Evolutionary conservation across 768 basidiomycete species (phyloP), one percentile per base, ranked within the genome.

Genomic region (Leccinum subgranulosum): DNA sequence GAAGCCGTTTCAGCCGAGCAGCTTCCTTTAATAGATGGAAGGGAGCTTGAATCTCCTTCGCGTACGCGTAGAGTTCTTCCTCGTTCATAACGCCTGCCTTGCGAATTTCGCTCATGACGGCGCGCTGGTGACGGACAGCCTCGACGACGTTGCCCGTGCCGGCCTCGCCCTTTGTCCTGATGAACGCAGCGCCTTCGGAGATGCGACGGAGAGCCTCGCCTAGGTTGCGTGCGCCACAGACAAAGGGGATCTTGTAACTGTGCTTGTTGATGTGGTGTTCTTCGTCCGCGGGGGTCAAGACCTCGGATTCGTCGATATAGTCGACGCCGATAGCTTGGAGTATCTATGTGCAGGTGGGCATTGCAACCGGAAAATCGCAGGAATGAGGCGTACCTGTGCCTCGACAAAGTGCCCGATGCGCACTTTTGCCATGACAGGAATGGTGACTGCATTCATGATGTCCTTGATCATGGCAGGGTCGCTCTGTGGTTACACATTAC

Each of bases 391-490:
- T 60, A 88, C 91, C 81, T 92, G 94, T 6, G 95, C 94, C 76
- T 99, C 97, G 56, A 96, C 94, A 66, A 96, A 90, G 74, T 99
- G 97, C 0, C 97, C 97, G 72, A 99, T 98, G 61, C 97, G 86
- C 60, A 89, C 92, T 74, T 95, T 92, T 33, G 90, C 91, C 90
- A 98, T 98, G 72, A 98, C 94, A 9, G 94, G 95, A 65, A 98
- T 95, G 23, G 94, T 95, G 50, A 98, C 96, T 21, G 96, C 88
- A 59, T 86, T 89, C 61, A 92, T 88, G 72, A 98, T 98, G 69
- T 91, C 81, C 72, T 97, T 98, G 80, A 99, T 98, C 89, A 98
- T 92, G 51, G 84, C 79, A 7, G 96, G 96, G 76, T 96, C 94
- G 71, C 94, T 95, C 89, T 88, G 64, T 28, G 36, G 21, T 1